phyloP scores from a whole-genome alignment of 2,329 filamentous ascomycete species.

The Hymenoscyphus salicellus region DNA sequence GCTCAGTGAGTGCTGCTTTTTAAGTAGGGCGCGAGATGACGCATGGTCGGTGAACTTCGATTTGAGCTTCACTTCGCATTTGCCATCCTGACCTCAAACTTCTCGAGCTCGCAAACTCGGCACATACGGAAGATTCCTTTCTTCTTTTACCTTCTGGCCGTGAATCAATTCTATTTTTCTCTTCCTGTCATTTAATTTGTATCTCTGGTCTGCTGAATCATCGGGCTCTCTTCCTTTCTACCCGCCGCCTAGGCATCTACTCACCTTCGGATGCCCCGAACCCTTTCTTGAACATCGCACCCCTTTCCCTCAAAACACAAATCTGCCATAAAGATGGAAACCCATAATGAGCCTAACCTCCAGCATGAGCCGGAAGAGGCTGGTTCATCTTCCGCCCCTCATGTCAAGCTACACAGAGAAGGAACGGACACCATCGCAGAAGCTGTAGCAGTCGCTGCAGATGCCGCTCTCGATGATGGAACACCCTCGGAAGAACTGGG shows the following conservation, averaged over 20 bases:
- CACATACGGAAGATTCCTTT: not conserved
- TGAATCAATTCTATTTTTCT: not conserved
- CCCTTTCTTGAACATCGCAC: not conserved
- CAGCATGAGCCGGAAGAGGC: constrained; percentile 5
- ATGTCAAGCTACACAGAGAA: constrained; percentile 21
- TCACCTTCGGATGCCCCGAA: not conserved
- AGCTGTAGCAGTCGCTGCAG: constrained; percentile 25
- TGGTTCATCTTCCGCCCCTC: constrained; percentile 6
- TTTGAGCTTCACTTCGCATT: not conserved
- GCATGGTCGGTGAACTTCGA: not conserved
- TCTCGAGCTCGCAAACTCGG: not conserved
- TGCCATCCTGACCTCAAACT: not conserved
- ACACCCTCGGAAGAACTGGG: constrained; percentile 22
- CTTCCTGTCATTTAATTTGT: not conserved
- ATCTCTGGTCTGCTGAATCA: not conserved
- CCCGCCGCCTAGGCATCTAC: not conserved
- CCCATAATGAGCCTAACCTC: not conserved
- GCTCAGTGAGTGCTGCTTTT: not conserved
- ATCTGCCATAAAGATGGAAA: constrained; percentile 11
- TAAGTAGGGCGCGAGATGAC: not conserved
- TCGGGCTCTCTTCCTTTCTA: not conserved
- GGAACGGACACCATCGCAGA: constrained; percentile 28
- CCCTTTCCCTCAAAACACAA: not conserved
- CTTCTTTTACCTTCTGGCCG: not conserved
- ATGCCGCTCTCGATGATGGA: constrained; percentile 22